Percentiles rank a stretch among this genome's conserved stretches.
phyloP scores from a whole-genome alignment of 2,329 filamentous ascomycete genomes.

The Stachybotrys echinatus region DNA sequence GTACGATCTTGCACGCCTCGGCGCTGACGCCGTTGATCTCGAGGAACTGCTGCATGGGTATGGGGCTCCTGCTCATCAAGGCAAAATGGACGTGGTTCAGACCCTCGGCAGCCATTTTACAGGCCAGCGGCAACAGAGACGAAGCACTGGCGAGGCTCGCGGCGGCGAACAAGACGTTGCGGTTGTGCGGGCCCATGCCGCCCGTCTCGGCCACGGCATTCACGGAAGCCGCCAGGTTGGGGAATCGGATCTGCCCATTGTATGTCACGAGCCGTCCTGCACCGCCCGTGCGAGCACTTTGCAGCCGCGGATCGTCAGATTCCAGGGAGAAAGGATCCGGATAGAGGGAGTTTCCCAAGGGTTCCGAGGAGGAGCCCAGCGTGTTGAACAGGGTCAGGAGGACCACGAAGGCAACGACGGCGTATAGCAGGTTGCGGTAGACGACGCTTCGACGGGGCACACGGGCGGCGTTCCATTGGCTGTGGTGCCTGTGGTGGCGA shows the following conservation, averaged over 20 bases:
- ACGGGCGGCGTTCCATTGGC: conserved; percentile 36
- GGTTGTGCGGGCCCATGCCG: conserved; percentile 48
- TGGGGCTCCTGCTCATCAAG: conserved; percentile 67
- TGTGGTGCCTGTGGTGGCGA: conserved; percentile 17
- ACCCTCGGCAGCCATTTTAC: conserved; percentile 70
- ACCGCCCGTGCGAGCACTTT: neutral
- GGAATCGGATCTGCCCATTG: conserved; percentile 66
- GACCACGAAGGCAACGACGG: conserved; percentile 43
- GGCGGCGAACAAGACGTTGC: conserved; percentile 74
- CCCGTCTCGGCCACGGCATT: conserved; percentile 50
- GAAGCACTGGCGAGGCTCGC: conserved; percentile 69
- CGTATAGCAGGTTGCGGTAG: conserved; percentile 44
- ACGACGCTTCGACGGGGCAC: conserved; percentile 45
- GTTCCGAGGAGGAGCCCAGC: conserved; percentile 37
- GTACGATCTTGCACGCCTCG: conserved; percentile 59
- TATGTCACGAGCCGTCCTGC: conserved; percentile 34
- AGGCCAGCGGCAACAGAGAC: conserved; percentile 73
- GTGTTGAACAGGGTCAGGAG: conserved; percentile 39
- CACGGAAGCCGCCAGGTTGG: conserved; percentile 58
- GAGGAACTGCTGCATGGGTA: conserved; percentile 64
- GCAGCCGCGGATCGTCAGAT: neutral
- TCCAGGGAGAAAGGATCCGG: neutral
- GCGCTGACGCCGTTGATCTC: conserved; percentile 71
- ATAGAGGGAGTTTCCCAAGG: conserved; percentile 1
- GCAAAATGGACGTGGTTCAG: conserved; percentile 77